Base-by-base conservation (phyloP, 768 basidiomycete genomes). In the Nevesoporus exiguus region DNA sequence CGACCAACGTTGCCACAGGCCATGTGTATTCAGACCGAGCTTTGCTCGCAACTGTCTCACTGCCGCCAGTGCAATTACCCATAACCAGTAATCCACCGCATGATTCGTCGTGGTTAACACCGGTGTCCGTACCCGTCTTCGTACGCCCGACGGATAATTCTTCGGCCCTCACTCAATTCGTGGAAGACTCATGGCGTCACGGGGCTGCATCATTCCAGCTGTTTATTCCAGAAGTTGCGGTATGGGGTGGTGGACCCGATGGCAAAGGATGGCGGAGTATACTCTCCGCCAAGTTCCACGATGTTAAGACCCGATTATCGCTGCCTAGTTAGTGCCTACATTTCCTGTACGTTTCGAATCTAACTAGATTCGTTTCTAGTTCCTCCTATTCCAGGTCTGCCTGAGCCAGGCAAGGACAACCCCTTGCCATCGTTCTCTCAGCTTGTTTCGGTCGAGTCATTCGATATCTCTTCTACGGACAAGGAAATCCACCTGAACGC, bases 351-450 rank as follows among this genome's bases (percentile, higher is more conserved):
- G 14, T 39, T 50, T 52, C 33, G 11, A 7, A 25, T 34, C 47
- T 65, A 30, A 36, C 43, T 40, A 49, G n/a, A 47, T 42, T 39
- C 15, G 40, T 56, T 53, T 61, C 10, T 58, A 90, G 88, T 89
- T 25, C 86, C 85, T 8, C 65, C 73, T 8, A 60, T 90, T 8
- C 85, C 87, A 40, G 86, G 85, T 5, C 70, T 90, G 15, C 89
- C 89, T 17, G 67, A 69, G 19, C 84, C 85, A 3, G 84, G 83
- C 15, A 60, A 69, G 10, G 70, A 76, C 47, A 60, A 57, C 1
- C 80, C 82, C 8, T 73, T 84, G 3, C 88, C 86, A 11, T 67
- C 77, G 7, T 62, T 87, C 39, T 75, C 82, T 5, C 72, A 85
- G 52, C 74, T 91, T 5, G 66, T 91, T 46, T 82, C 78, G 0